Conservation (phyloP, 768 basidiomycete species). For the Agaricus sinodeliciosus region DNA sequence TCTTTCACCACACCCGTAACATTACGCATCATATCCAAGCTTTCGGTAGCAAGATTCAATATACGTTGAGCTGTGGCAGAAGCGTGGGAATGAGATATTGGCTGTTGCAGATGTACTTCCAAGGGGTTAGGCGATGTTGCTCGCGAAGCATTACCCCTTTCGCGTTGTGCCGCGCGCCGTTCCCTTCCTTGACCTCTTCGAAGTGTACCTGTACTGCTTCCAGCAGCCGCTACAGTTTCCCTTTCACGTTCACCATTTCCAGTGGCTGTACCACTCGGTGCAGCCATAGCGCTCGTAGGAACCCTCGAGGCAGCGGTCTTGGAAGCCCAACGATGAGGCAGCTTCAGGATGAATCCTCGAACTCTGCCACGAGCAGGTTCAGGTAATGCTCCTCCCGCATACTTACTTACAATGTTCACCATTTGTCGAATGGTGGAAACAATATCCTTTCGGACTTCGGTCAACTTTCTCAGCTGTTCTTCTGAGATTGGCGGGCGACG, state of each 20-base stretch:
- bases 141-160: constrained; percentile 28
- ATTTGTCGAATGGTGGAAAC: constrained; percentile 88
- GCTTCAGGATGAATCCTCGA: constrained; percentile 65
- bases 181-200: constrained; percentile 21
- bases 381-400: constrained; percentile 81
- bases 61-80: constrained; percentile 75
- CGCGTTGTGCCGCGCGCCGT: constrained; percentile 28
- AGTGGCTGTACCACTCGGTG: background rate
- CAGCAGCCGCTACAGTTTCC: constrained; percentile 28
- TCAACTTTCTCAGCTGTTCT: constrained; percentile 60
- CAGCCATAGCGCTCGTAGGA: background rate
- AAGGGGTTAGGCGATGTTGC: constrained; percentile 2
- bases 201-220: constrained; percentile 23
- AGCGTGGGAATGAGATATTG: constrained; percentile 45
- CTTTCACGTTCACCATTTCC: constrained; percentile 17
- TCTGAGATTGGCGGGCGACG: constrained; percentile 28
- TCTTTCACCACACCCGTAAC: constrained; percentile 87
- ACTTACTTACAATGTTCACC: constrained; percentile 79
- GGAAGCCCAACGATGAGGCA: constrained; percentile 78
- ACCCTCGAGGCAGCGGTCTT: constrained; percentile 25
- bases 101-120: background rate
- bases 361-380: constrained; percentile 76
- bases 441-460: constrained; percentile 70
- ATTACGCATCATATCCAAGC: constrained; percentile 86
- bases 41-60: constrained; percentile 81